A percentile compares a stretch with the other conserved stretches of the same genome.
These are phyloP conservation scores for Candida insectorum DNA, from an alignment of 805 yeast species.

Conservation along the genomic window DNA sequence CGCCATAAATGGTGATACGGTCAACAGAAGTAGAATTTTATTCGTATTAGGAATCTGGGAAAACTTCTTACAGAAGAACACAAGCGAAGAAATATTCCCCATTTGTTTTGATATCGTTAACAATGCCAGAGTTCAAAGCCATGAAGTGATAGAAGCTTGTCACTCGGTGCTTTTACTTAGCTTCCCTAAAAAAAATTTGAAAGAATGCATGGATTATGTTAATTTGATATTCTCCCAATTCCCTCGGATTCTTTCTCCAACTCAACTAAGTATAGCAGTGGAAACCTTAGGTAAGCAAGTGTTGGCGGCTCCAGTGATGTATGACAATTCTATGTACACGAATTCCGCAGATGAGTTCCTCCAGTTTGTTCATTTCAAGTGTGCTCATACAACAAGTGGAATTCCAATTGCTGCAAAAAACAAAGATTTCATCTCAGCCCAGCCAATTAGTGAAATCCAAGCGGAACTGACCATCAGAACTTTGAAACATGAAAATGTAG, in stretches of 20 bases:
- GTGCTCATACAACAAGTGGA: slow-evolving; percentile 35
- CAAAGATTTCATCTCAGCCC: slow-evolving; percentile 28
- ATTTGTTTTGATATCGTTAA: slow-evolving; percentile 32
- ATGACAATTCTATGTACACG: slow-evolving; percentile 4
- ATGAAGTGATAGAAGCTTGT: slow-evolving; percentile 51
- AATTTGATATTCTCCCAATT: slow-evolving; percentile 50
- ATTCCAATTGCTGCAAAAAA: slow-evolving; percentile 15
- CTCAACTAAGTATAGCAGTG: slow-evolving; percentile 56
- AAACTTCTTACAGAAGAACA: slow-evolving; percentile 33
- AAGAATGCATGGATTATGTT: slow-evolving; percentile 36
- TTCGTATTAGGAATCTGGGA: slow-evolving; percentile 49
- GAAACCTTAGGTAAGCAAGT: slow-evolving; percentile 49
- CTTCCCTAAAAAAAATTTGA: slow-evolving; percentile 25
- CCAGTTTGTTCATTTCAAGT: slow-evolving; percentile 37
- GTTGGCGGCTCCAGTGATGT: slow-evolving; percentile 22
- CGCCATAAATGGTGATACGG: slow-evolving; percentile 22
- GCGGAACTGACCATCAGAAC: slow-evolving; percentile 34
- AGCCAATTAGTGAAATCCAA: slow-evolving; percentile 33
- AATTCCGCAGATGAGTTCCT: slow-evolving; percentile 35
- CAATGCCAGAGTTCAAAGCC: slow-evolving; percentile 16
- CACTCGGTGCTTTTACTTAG: slow-evolving; percentile 54
- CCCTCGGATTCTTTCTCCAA: slow-evolving; percentile 50
- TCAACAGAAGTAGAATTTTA: slow-evolving; percentile 37
- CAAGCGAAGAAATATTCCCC: slow-evolving; percentile 20
- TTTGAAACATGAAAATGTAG: slow-evolving; percentile 15